phyloP scores from a whole-genome alignment of 169 alveolate genomes.

The Plasmodium fragile region DNA sequence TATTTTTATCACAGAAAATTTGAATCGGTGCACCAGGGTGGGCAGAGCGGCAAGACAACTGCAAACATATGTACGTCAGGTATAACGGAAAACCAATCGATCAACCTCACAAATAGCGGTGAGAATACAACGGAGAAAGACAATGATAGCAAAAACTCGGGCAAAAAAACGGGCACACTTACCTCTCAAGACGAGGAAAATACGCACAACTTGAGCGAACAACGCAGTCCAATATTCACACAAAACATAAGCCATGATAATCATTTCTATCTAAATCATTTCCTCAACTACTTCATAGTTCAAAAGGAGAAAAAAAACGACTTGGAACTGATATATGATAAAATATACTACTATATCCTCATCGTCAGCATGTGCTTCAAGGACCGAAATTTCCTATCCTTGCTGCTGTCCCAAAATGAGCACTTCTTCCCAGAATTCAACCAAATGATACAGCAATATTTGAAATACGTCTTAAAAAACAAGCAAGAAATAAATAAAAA shows the following conservation, averaged over 20 bases:
- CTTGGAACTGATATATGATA: conserved; percentile 37
- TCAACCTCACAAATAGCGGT: not conserved
- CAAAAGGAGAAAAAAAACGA: conserved; percentile 15
- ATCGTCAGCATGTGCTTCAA: conserved; percentile 64
- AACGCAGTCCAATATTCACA: not conserved
- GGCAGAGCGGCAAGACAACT: not conserved
- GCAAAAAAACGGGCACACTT: not conserved
- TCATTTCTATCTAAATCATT: conserved; percentile 33
- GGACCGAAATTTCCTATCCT: conserved; percentile 50
- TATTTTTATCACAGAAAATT: conserved; percentile 4
- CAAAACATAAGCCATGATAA: conserved; percentile 40
- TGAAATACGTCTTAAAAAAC: conserved; percentile 53
- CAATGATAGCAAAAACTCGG: not conserved
- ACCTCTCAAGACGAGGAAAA: not conserved
- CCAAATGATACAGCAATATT: conserved; percentile 33
- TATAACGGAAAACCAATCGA: not conserved
- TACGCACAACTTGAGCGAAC: not conserved
- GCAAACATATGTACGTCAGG: not conserved
- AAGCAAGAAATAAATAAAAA: conserved; percentile 30
- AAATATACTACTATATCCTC: conserved; percentile 46
- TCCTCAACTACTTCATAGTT: conserved; percentile 32
- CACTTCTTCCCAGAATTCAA: conserved; percentile 43
- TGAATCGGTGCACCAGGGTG: not conserved
- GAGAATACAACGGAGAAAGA: not conserved
- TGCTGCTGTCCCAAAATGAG: conserved; percentile 46